These are phyloP conservation scores for Zoysia matrella DNA, from an alignment of 202 grass and related monocot genomes.

Conservation along the genomic window DNA sequence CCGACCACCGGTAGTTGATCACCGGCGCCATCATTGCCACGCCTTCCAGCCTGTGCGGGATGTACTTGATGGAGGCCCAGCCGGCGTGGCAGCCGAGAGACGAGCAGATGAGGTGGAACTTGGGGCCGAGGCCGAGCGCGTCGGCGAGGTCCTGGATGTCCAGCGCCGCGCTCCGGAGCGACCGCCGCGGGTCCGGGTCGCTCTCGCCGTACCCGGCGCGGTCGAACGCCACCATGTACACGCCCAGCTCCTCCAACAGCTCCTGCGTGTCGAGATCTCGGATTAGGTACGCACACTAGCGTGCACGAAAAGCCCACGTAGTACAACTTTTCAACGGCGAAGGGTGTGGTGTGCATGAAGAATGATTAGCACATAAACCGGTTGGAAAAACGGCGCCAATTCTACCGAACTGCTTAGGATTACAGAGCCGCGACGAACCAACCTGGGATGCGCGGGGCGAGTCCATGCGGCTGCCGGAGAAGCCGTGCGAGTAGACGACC, in stretches of 20 bases:
- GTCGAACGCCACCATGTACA: slow-evolving; percentile 65
- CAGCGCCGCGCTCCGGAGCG: slow-evolving; percentile 55
- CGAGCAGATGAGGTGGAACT: slow-evolving; percentile 67
- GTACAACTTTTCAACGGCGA: neutral
- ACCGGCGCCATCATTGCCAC: slow-evolving; percentile 75
- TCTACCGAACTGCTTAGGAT: neutral
- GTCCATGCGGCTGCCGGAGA: slow-evolving; percentile 65
- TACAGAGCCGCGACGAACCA: neutral
- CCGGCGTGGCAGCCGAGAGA: slow-evolving; percentile 84
- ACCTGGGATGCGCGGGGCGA: slow-evolving; percentile 67
- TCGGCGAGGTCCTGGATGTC: slow-evolving; percentile 87
- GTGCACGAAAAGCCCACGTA: neutral
- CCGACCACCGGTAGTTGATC: slow-evolving; percentile 85
- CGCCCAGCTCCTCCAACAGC: slow-evolving; percentile 70
- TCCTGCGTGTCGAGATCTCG: slow-evolving; percentile 38
- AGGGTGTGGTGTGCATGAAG: neutral
- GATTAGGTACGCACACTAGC: neutral
- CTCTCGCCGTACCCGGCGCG: too few relatives aligned
- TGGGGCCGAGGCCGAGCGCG: slow-evolving; percentile 61
- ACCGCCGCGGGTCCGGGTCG: slow-evolving; percentile 49
- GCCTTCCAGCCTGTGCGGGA: slow-evolving; percentile 73
- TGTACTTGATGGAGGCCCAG: slow-evolving; percentile 80
- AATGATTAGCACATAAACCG: neutral
- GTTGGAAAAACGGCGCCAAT: neutral
- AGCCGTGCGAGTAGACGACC: slow-evolving; percentile 86